Evolutionary conservation across 2,329 filamentous ascomycete species (phyloP).

Genomic region (Tolypocladium ovalisporum): DNA sequence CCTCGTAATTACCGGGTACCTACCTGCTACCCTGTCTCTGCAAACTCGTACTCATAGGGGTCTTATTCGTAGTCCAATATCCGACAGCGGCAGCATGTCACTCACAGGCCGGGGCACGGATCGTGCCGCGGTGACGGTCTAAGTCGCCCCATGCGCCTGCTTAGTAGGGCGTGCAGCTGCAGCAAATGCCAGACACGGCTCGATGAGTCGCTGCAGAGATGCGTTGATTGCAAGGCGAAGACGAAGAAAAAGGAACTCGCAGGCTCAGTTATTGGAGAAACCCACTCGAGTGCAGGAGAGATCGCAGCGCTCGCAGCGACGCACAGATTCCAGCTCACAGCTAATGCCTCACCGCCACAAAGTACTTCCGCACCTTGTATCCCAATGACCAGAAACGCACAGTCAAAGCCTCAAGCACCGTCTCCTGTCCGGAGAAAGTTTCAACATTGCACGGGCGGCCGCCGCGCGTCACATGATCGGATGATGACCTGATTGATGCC

Average conservation of each 20-base stretch:
- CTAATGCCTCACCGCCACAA: not conserved
- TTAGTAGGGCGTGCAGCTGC: not conserved
- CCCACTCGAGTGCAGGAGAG: too few species aligned
- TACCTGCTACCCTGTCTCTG: too few species aligned
- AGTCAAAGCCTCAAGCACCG: not conserved
- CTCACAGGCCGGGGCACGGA: not conserved
- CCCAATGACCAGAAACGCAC: not conserved
- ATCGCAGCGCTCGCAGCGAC: not conserved
- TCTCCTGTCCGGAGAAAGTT: not conserved
- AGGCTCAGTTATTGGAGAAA: too few species aligned
- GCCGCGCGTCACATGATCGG: not conserved
- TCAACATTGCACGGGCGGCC: not conserved
- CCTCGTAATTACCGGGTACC: not conserved
- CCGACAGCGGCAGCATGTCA: not conserved
- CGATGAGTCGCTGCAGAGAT: not conserved
- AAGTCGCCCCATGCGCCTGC: not conserved
- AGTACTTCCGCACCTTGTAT: not conserved
- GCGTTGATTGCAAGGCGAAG: not conserved
- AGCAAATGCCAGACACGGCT: not conserved
- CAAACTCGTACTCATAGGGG: too few species aligned
- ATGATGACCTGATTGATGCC: not conserved
- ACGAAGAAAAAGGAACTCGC: not conserved
- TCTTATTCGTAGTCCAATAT: not conserved
- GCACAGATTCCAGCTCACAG: not conserved
- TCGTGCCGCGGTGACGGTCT: not conserved